A percentile compares a stretch with the other conserved stretches of the same genome.
These are phyloP conservation scores for Lasiosphaeria hispida DNA, from an alignment of 495 filamentous ascomycete genomes.

Conservation along the genomic window DNA sequence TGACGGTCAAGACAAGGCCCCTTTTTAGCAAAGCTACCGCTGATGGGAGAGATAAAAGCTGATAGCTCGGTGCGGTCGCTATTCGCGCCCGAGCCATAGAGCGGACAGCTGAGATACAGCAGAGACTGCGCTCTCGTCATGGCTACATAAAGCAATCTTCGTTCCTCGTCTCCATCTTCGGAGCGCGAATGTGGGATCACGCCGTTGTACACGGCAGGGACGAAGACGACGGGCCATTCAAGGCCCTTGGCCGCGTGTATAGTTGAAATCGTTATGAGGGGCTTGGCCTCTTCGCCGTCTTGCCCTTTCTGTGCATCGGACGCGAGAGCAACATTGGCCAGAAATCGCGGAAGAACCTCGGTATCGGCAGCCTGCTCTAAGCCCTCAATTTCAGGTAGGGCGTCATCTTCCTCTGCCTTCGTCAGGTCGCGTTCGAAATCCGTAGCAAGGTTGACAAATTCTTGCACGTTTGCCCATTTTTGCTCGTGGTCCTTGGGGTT, in stretches of 20 bases:
- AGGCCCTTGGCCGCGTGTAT: slow-evolving; percentile 97
- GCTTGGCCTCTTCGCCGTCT: slow-evolving; percentile 51
- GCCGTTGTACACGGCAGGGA: slow-evolving; percentile 86
- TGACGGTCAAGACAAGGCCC: slow-evolving; percentile 46
- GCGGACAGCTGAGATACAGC: slow-evolving; percentile 85
- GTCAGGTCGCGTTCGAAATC: slow-evolving; percentile 55
- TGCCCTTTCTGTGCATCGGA: slow-evolving; percentile 67
- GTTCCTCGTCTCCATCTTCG: slow-evolving; percentile 87
- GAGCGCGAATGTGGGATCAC: slow-evolving; percentile 92
- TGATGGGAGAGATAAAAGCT: slow-evolving; percentile 37
- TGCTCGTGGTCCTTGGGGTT: slow-evolving; percentile 76
- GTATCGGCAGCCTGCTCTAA: slow-evolving; percentile 66
- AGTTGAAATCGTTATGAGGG: slow-evolving; percentile 87
- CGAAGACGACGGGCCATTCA: slow-evolving; percentile 97
- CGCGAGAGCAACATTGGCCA: slow-evolving; percentile 86
- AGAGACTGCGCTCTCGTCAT: slow-evolving; percentile 94
- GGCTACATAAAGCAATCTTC: slow-evolving; percentile 89
- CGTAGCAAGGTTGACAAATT: slow-evolving; percentile 73
- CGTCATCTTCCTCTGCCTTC: slow-evolving; percentile 57
- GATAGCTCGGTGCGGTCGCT: slow-evolving; percentile 39
- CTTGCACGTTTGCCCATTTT: slow-evolving; percentile 89
- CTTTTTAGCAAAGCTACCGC: slow-evolving; percentile 37
- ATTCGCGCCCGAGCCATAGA: slow-evolving; percentile 33
- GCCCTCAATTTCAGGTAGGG: slow-evolving; percentile 74
- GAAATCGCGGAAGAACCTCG: slow-evolving; percentile 72